Percentiles rank a stretch among this genome's conserved stretches.
Evolutionary conservation across 2,329 filamentous ascomycete species (phyloP).

Genomic region (Xylariaceae sp.): DNA sequence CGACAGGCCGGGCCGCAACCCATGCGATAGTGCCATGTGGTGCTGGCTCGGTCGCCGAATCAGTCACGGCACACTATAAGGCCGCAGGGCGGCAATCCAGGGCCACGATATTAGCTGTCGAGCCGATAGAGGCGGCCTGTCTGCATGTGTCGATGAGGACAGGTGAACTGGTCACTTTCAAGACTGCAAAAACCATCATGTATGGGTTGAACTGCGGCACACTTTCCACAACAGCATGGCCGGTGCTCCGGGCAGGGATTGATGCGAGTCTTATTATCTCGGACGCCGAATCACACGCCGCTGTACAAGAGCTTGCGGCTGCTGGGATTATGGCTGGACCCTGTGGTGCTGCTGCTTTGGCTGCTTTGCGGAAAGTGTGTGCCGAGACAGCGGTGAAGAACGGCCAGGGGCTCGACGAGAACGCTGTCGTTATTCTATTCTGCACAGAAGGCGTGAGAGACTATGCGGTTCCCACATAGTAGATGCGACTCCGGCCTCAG

Average conservation of each 20-base stretch:
- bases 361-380: conserved; percentile 48
- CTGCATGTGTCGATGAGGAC: conserved; percentile 48
- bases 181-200: conserved; percentile 64
- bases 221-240: conserved; percentile 61
- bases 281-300: conserved; percentile 57
- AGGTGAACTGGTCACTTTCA: conserved; percentile 44
- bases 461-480: conserved; percentile 40
- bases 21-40: conserved; percentile 62
- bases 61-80: conserved; percentile 60
- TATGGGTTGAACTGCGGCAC: conserved; percentile 68
- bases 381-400: conserved; percentile 25
- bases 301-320: conserved; percentile 48
- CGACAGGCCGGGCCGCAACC: conserved; percentile 36
- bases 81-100: conserved; percentile 9
- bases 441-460: conserved; percentile 59
- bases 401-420: conserved; percentile 35
- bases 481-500: background rate
- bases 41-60: conserved; percentile 67
- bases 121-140: conserved; percentile 61
- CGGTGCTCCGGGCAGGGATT: conserved; percentile 50
- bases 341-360: conserved; percentile 41
- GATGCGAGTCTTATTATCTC: conserved; percentile 57
- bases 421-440: conserved; percentile 59
- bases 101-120: conserved; percentile 57
- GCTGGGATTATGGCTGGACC: conserved; percentile 29